phyloP scores from a whole-genome alignment of 495 filamentous ascomycete genomes.

The Hyaloscypha hepaticicola region DNA sequence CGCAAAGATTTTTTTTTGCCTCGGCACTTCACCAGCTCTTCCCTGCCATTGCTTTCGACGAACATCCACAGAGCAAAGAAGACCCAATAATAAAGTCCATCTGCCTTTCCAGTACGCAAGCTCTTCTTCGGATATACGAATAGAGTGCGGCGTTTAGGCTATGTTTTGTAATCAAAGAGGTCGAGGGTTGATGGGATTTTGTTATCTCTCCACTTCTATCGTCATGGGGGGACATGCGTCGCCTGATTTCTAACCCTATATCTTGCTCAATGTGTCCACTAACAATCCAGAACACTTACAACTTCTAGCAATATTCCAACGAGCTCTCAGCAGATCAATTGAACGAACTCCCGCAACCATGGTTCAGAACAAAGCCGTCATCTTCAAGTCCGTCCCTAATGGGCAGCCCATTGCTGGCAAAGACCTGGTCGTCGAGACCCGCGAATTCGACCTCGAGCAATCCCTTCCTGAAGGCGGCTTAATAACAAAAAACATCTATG shows the following conservation, averaged over 20 bases:
- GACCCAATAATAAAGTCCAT: neutral
- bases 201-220: neutral
- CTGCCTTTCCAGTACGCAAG: neutral
- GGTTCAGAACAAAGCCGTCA: constrained; percentile 73
- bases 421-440: constrained; percentile 67
- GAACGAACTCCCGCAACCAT: constrained; percentile 32
- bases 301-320: neutral
- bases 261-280: neutral
- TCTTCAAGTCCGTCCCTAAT: constrained; percentile 72
- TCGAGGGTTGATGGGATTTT: neutral
- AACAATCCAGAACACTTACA: neutral
- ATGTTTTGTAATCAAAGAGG: neutral
- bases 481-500: constrained; percentile 68
- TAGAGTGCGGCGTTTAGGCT: neutral
- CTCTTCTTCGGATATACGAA: neutral
- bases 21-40: constrained; percentile 6
- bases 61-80: neutral
- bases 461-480: constrained; percentile 67
- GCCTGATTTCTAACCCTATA: neutral
- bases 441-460: constrained; percentile 63
- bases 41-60: no score
- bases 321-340: constrained; percentile 1
- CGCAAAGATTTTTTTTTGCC: neutral
- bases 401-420: constrained; percentile 71
- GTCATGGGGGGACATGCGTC: neutral